Evolutionary conservation across 1,284 basidiomycete genomes (phyloP).

Genomic region (Cerioporus squamosus): DNA sequence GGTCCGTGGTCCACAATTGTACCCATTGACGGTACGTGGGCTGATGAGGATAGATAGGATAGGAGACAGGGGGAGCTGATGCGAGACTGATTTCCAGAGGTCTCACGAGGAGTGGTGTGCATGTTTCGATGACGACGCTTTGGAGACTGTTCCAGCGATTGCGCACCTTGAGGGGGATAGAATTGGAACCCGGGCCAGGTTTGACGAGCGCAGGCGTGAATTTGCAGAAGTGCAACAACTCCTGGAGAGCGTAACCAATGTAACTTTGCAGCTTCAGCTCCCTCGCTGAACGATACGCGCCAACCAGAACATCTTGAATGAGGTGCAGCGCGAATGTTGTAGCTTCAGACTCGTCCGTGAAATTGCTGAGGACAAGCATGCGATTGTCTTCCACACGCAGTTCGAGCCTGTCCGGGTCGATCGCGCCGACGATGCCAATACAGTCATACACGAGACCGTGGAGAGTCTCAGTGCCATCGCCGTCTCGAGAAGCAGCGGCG

Average conservation of each 20-base stretch:
- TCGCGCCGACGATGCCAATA: conserved; percentile 92
- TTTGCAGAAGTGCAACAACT: conserved; percentile 87
- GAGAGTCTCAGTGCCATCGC: conserved; percentile 73
- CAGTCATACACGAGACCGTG: conserved; percentile 85
- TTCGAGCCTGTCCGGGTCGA: conserved; percentile 95
- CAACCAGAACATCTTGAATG: conserved; percentile 86
- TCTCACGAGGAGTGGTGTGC: conserved; percentile 86
- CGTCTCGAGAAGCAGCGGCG: conserved; percentile 76
- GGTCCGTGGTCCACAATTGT: conserved; percentile 85
- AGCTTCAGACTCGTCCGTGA: conserved; percentile 81
- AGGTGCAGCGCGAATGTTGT: conserved; percentile 86
- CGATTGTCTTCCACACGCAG: conserved; percentile 62
- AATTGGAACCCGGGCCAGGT: conserved; percentile 44
- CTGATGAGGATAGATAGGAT: conserved; percentile 81
- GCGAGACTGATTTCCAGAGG: conserved; percentile 60
- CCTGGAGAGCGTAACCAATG: conserved; percentile 93
- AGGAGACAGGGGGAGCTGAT: conserved; percentile 41
- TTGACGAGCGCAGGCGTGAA: conserved; percentile 79
- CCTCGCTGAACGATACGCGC: conserved; percentile 92
- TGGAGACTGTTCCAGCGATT: conserved; percentile 81
- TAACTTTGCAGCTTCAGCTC: conserved; percentile 93
- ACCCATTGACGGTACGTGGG: conserved; percentile 96
- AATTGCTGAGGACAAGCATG: conserved; percentile 84
- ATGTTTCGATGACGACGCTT: conserved; percentile 86
- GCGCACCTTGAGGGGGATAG: conserved; percentile 68